Evolutionary conservation across 306 rosid genomes (phyloP), one percentile per base, ranked within the genome.

Genomic region (Carpinus fangiana): DNA sequence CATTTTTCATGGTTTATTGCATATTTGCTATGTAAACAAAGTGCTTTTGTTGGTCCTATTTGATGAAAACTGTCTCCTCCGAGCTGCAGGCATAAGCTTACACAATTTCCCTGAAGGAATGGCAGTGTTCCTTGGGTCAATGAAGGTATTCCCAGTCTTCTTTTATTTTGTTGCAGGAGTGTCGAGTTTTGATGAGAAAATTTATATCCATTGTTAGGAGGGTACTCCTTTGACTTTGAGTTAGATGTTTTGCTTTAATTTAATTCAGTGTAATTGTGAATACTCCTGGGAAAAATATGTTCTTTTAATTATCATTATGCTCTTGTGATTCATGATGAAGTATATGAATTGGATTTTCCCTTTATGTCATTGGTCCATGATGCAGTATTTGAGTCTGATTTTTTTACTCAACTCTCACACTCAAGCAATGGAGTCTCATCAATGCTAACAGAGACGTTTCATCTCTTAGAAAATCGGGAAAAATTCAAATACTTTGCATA

Each of bases 71-170:
- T 64, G 47, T 52, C 8, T 70, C 67, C 51, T 76, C 26, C 48
- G 78, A 74, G 66, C 47, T 86, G 83, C 81, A 96, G 99, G 99
- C 82, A 93, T 96, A 90, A 96, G 99, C 84, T 90, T 96, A 81
- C 99, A 96, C 85, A 96, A 93, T 76, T 93, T 96, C 83, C 99
- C 99, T 4, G 99, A 96, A 90, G 99, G 99, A 75, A 96, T 96
- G 99, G 99, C 99, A 0, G 99, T 96, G 62, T 96, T 96, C 70
- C 98, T 96, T 73, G 99, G 99, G 79, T 96, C 99, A 79, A 82
- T 96, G 69, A 93, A 93, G 98, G 99, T 96, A 92, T 16, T 23
- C 50, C 48, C 70, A 23, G 17, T 69, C 26, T 20, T 28, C 45
- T 51, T 70, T 34, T 51, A 38, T 50, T 72, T 41, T 3, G 0